Base-by-base conservation (phyloP, 768 basidiomycete species). In the Arthromyces matolae region DNA sequence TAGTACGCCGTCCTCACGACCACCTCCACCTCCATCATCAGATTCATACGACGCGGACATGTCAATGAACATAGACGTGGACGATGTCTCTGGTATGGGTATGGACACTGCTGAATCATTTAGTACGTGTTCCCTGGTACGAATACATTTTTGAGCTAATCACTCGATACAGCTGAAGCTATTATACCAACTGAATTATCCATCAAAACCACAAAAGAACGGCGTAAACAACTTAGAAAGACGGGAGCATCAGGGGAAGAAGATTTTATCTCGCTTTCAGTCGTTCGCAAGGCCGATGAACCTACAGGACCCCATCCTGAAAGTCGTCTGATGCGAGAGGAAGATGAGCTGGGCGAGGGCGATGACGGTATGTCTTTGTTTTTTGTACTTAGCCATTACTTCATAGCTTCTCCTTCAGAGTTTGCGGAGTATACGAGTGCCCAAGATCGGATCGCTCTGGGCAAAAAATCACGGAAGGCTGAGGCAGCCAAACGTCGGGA, bases 351-450 rank as follows among this genome's bases (percentile, higher is more conserved):
- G 2, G 91, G 91, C 9, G 89, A 93, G 60, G 89, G 83, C 2
- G 91, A 93, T 31, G 91, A 93, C 53, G 91, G 91, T 90, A 56
- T 33, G 78, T 62, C 16, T 47, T 18, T 22, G n/a, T 24, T 9
- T 19, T 16, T 27, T 4, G 23, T 8, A 16, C 42, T 18, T 14
- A 12, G 36, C 27, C n/a, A 10, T 6, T 3, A 12, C n/a, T 29
- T 25, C 13, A 18, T 7, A 42, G 25, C 31, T 28, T 14, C 36
- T 53, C 9, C 32, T 45, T 5, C 48, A 93, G 91, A 93, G 57
- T 90, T 77, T 60, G 85, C 91, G 5, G 89, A 92, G 60, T 93
- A 83, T 56, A 93, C 91, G 1, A 89, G 83, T 56, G 90, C 91
- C 0, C 83, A 89, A 65, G 90, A 92, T 53, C 75, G 91, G 27